Evolutionary conservation across 805 yeast species (phyloP).

Genomic region (Pichia occidentalis): DNA sequence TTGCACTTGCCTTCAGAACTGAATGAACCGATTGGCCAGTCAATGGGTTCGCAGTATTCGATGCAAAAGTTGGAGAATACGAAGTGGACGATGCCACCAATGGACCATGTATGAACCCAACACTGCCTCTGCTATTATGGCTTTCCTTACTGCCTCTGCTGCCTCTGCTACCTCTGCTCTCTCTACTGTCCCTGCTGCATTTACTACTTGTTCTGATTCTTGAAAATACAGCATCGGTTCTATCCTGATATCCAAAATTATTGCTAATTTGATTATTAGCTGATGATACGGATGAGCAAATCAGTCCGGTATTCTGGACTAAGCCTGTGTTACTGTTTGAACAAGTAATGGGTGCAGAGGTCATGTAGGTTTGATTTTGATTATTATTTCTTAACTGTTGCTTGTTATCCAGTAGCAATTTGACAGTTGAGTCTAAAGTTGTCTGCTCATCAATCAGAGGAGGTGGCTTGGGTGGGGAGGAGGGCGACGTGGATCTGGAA

Average conservation of each 20-base stretch:
- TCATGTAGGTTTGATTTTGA: neutral
- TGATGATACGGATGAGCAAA: too few species aligned
- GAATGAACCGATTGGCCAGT: constrained; percentile 9
- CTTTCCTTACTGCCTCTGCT: constrained; percentile 7
- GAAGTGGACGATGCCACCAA: constrained; percentile 1
- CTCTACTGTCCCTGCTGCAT: constrained; percentile 3
- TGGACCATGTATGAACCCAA: constrained; percentile 8
- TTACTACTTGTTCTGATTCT: constrained; percentile 1
- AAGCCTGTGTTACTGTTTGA: neutral
- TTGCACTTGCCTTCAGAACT: constrained; percentile 12
- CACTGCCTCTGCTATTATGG: constrained; percentile 9
- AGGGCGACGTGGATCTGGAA: constrained; percentile 6
- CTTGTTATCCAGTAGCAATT: constrained; percentile 9
- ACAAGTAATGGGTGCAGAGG: constrained; percentile 4
- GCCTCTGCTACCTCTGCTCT: constrained; percentile 4
- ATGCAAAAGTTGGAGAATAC: constrained; percentile 9
- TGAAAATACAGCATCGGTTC: too few species aligned
- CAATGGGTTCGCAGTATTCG: constrained; percentile 2
- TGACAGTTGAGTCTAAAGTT: constrained; percentile 6
- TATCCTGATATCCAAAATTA: too few species aligned
- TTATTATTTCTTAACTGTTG: neutral
- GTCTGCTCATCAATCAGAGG: constrained; percentile 11
- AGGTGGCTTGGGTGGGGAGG: constrained; percentile 11
- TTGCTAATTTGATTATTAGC: too few species aligned
- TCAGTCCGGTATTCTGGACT: too few species aligned